Conservation (phyloP, 306 rosid species). For the Ziziphus jujuba region DNA sequence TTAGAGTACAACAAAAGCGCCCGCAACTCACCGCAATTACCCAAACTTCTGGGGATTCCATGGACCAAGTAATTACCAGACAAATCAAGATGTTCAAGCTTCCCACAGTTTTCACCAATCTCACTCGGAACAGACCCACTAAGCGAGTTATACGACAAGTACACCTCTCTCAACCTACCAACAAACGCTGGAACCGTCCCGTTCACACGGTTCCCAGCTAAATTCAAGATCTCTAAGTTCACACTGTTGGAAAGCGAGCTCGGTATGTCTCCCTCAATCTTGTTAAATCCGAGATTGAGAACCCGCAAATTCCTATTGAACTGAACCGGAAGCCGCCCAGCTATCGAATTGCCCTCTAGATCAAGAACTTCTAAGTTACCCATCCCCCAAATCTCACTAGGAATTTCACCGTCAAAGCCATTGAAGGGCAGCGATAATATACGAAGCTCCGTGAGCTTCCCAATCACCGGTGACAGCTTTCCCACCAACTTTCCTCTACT, state of each 20-base stretch:
- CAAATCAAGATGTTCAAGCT: conserved; percentile 86
- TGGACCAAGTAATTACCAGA: conserved; percentile 60
- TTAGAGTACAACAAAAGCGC: conserved; percentile 70
- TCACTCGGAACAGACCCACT: conserved; percentile 58
- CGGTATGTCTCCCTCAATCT: conserved; percentile 64
- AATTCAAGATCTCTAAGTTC: conserved; percentile 65
- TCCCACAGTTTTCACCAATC: conserved; percentile 67
- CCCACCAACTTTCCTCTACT: conserved; percentile 53
- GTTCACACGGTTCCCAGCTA: conserved; percentile 63
- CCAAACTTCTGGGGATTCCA: conserved; percentile 64
- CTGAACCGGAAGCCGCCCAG: conserved; percentile 55
- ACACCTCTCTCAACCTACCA: conserved; percentile 60
- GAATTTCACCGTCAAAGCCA: conserved; percentile 61
- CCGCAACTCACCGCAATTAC: conserved; percentile 60
- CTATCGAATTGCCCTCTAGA: conserved; percentile 69
- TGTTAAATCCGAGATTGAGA: conserved; percentile 77
- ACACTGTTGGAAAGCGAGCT: conserved; percentile 32
- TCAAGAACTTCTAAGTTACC: conserved; percentile 77
- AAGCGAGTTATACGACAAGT: conserved; percentile 59
- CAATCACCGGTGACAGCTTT: conserved; percentile 48
- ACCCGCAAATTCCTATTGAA: conserved; percentile 46
- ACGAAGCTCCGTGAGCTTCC: conserved; percentile 64
- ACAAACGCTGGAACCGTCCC: conserved; percentile 70
- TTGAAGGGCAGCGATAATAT: conserved; percentile 71
- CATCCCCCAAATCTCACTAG: conserved; percentile 62